A percentile compares a stretch with the other conserved stretches of the same genome.
Conservation (phyloP, 306 rosid species). For the Pachyrhizus erosus region DNA sequence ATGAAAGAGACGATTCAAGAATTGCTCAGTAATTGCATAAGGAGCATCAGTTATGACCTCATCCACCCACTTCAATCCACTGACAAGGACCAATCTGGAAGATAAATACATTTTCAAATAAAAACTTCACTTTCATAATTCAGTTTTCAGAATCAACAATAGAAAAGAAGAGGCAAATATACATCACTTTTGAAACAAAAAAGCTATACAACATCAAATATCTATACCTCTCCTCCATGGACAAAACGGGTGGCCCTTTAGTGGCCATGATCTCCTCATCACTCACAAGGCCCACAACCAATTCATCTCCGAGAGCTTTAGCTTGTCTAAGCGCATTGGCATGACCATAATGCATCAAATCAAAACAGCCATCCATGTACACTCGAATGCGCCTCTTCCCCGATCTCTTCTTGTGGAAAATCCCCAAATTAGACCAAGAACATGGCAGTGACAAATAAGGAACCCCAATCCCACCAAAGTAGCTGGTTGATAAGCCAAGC, state of each 20-base stretch:
- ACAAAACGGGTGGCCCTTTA: slow-evolving; percentile 96
- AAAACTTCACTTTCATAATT: slow-evolving; percentile 12
- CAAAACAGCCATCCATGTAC: slow-evolving; percentile 99
- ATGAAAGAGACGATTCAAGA: slow-evolving; percentile 90
- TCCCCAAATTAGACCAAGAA: slow-evolving; percentile 73
- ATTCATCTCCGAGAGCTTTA: slow-evolving; percentile 93
- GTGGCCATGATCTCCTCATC: slow-evolving; percentile 91
- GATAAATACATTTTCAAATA: slow-evolving; percentile 27
- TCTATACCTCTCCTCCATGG: slow-evolving; percentile 87
- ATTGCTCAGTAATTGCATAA: slow-evolving; percentile 88
- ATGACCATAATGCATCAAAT: slow-evolving; percentile 99
- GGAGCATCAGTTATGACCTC: slow-evolving; percentile 97
- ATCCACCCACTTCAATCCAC: slow-evolving; percentile 99
- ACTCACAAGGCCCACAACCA: slow-evolving; percentile 89
- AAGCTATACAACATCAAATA: slow-evolving; percentile 11
- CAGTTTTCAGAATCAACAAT: neutral
- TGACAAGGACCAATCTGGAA: slow-evolving; percentile 85
- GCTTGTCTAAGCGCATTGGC: slow-evolving; percentile 99
- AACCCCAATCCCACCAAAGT: slow-evolving; percentile 81
- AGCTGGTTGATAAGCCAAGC: slow-evolving; percentile 89
- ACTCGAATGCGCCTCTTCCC: slow-evolving; percentile 86
- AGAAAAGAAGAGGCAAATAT: neutral
- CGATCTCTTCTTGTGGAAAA: slow-evolving; percentile 71
- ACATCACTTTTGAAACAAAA: slow-evolving; percentile 9
- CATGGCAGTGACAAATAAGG: slow-evolving; percentile 59